These are phyloP conservation scores for Fusarium sp. DNA, from an alignment of 2,329 filamentous ascomycete species.

Conservation along the genomic window DNA sequence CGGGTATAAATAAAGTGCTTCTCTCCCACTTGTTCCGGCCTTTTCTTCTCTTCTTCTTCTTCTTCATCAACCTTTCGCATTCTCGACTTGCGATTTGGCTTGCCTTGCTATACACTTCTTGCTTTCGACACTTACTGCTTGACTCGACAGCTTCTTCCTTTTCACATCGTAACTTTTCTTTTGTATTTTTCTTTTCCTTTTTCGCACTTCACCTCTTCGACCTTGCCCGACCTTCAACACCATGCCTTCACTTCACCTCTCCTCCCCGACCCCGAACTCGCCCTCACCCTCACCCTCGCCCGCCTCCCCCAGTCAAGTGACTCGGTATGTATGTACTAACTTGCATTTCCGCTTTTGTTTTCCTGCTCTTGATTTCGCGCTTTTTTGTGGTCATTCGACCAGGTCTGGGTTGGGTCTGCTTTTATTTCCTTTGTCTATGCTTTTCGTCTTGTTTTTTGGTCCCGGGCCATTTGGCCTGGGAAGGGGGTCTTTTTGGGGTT, in stretches of 20 bases:
- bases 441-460: neutral
- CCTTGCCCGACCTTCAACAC: neutral
- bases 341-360: neutral
- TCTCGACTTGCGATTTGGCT: constrained; percentile 2
- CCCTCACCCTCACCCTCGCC: neutral
- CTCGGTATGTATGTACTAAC: neutral
- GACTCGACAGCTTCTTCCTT: neutral
- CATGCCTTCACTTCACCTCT: neutral
- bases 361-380: neutral
- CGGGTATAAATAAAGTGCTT: constrained; percentile 13
- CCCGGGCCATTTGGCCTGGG: neutral
- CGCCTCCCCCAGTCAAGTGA: constrained; percentile 1
- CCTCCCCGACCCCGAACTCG: neutral
- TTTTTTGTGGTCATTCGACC: neutral
- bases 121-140: constrained; percentile 9
- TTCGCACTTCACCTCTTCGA: neutral
- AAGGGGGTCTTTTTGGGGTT: neutral
- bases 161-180: neutral
- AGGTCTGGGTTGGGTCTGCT: neutral
- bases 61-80: constrained; percentile 3
- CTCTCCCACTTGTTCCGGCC: neutral
- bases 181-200: neutral
- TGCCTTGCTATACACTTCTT: constrained; percentile 11
- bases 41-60: neutral
- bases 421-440: neutral